Base-by-base conservation (phyloP, 495 filamentous ascomycete species). In the Podospora bellae-mahoneyi region DNA sequence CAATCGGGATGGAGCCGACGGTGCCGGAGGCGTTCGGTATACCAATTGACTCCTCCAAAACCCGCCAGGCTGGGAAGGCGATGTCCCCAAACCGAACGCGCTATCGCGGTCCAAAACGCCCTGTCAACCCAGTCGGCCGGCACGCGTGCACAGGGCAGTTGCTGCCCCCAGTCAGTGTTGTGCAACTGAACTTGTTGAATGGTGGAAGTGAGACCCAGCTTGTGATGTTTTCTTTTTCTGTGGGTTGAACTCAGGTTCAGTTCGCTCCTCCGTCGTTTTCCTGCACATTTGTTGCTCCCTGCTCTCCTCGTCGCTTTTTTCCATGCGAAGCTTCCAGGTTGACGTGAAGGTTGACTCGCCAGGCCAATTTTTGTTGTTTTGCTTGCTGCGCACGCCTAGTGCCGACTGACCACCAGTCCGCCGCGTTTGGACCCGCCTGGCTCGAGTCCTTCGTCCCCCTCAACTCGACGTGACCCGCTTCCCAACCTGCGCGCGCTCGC, bases 51-150 rank as follows among this genome's bases (percentile, higher is more conserved):
- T 54, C n/a, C n/a, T 62, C 61, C 58, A 30, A 59, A 58, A 68
- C 55, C 71, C 71, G 68, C 60, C 71, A 68, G 71, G 32, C 60
- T 70, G 71, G 71, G 66, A 67, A 67, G 64, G 28, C 60, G 62
- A 60, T 58, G 18, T 53, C 57, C 62, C 67, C 39, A 34, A 56
- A 32, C 3, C 2, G 27, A 34, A 54, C 44, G 23, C 62, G 44
- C 56, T 55, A 56, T 67, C 53, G 48, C n/a, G 39, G 32, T 66
- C 64, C 64, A 68, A 54, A 26, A 26, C 34, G 23, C 32, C 58
- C n/a, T 30, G 65, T 64, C 56, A 62, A 66, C 64, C 69, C 66
- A 73, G 65, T 64, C 27, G 57, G 53, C 23, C 56, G 65, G 64
- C 67, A 61, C 44, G 61, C 30, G 61, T 19, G 19, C 61, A 32